Evolutionary conservation across 257 asterid genomes (phyloP).

Genomic region (Apocynum venetum): DNA sequence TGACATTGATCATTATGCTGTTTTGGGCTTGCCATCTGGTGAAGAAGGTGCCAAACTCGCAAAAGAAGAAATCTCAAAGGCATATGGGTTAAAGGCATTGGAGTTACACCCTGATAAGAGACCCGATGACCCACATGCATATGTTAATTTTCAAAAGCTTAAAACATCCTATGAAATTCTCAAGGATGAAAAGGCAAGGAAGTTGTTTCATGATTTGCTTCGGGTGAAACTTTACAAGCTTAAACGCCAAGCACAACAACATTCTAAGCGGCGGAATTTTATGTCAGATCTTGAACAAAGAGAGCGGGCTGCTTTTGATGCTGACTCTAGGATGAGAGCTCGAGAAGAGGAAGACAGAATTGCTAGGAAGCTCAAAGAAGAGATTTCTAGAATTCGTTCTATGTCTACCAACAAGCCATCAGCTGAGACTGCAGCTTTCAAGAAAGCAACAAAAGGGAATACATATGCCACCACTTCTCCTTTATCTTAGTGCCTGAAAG

Average conservation of each 20-base stretch:
- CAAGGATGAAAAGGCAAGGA: constrained; percentile 62
- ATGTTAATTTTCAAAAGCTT: constrained; percentile 52
- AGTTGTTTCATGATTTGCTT: constrained; percentile 58
- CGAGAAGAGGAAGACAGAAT: constrained; percentile 57
- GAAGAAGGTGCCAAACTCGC: constrained; percentile 60
- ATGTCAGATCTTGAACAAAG: constrained; percentile 32
- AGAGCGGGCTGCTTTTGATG: constrained; percentile 15
- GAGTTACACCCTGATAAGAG: constrained; percentile 75
- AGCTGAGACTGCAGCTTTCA: constrained; percentile 10
- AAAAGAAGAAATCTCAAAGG: constrained; percentile 60
- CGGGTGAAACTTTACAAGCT: constrained; percentile 49
- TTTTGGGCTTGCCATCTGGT: constrained; percentile 62
- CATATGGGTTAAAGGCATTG: constrained; percentile 49
- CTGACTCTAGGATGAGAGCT: constrained; percentile 34
- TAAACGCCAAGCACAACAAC: constrained; percentile 47
- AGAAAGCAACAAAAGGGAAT: too few species aligned
- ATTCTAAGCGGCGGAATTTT: constrained; percentile 64
- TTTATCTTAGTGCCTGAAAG: constrained; percentile 29
- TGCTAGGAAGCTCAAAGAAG: constrained; percentile 47
- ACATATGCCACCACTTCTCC: constrained; percentile 25
- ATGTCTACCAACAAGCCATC: constrained; percentile 36
- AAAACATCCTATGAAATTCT: constrained; percentile 55
- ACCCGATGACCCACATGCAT: constrained; percentile 60
- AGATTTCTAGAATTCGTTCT: constrained; percentile 56
- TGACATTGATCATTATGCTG: constrained; percentile 53